Evolutionary conservation across 1,139 yeast species (phyloP), one percentile per base, ranked within the genome.

Genomic region (Suhomyces coccinellae): DNA sequence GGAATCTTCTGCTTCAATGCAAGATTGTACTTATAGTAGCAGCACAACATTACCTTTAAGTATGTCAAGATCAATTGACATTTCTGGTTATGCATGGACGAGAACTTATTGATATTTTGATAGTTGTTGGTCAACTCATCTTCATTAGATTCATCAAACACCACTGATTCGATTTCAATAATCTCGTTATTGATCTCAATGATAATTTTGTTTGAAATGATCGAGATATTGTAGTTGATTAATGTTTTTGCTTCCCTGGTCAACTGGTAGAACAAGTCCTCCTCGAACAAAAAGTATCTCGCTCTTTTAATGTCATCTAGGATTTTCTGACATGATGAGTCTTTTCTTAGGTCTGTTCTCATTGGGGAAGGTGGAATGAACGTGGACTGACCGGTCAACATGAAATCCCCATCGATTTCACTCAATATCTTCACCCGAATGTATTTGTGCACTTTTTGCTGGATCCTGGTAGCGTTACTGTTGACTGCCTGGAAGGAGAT

Each of bases 211-310:
- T 82, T 85, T 44, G 82, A 80, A 33, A 80, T 82, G 8, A 88
- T 79, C 20, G 77, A 74, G 3, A 88, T 95, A 47, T 86, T 84
- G 55, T 84, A 82, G 32, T 90, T 80, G n/a, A 86, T 75, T 49
- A 91, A 68, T 8, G 76, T 62, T 38, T 85, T 77, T 0, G 96
- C 90, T 63, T 91, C 98, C 50, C 85, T 78, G 28, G 84, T 76
- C 49, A 91, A 66, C 54, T 85, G 89, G 59, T 80, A 79, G 54
- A 80, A 82, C 40, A 86, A 70, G 59, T 91, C 98, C 56, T 88
- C 95, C 58, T 91, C 98, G 67, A 91, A 91, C 8, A 91, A 70
- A 50, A 83, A 80, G 52, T 77, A 83, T 42, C 97, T 71, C 0
- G 88, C 83, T 49, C 69, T 78, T 53, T 77, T 76, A 24, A 85